These are phyloP conservation scores for Suhomyces sp. DNA, from an alignment of 805 yeast genomes.

Conservation along the genomic window DNA sequence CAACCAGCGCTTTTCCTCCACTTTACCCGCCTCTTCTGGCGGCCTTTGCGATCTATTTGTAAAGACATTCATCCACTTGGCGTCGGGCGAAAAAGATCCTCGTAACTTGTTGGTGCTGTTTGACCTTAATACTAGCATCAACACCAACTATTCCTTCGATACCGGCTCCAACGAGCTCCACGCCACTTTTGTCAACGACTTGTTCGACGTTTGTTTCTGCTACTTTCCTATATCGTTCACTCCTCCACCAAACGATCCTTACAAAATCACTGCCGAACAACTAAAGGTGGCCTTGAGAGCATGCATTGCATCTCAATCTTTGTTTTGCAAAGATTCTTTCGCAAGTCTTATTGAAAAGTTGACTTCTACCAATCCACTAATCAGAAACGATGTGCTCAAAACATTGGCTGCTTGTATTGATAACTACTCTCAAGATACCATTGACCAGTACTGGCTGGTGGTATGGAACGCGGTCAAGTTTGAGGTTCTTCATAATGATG, in stretches of 20 bases:
- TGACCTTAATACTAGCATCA: constrained; percentile 47
- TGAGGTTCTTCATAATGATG: constrained; percentile 80
- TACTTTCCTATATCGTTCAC: constrained; percentile 95
- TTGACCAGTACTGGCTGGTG: constrained; percentile 62
- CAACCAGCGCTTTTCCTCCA: constrained; percentile 17
- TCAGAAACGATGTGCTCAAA: constrained; percentile 68
- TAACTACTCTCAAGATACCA: constrained; percentile 46
- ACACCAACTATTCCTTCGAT: constrained; percentile 34
- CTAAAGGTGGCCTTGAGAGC: constrained; percentile 59
- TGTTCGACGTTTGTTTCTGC: constrained; percentile 88
- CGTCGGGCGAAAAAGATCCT: constrained; percentile 93
- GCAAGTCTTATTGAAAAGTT: constrained; percentile 78
- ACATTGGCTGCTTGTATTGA: constrained; percentile 59
- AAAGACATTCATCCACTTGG: constrained; percentile 59
- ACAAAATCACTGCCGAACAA: constrained; percentile 72
- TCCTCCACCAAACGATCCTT: constrained; percentile 89
- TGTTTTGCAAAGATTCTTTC: constrained; percentile 69
- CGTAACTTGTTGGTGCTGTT: constrained; percentile 75
- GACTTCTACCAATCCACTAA: constrained; percentile 68
- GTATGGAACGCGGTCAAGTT: constrained; percentile 87
- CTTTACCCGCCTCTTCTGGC: not conserved
- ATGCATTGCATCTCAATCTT: constrained; percentile 59
- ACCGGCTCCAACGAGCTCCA: constrained; percentile 27
- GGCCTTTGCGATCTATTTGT: constrained; percentile 43
- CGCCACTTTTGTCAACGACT: constrained; percentile 50